A percentile compares a stretch with the other conserved stretches of the same genome.
Evolutionary conservation across 805 yeast genomes (phyloP).

Genomic region (Pichia californica): DNA sequence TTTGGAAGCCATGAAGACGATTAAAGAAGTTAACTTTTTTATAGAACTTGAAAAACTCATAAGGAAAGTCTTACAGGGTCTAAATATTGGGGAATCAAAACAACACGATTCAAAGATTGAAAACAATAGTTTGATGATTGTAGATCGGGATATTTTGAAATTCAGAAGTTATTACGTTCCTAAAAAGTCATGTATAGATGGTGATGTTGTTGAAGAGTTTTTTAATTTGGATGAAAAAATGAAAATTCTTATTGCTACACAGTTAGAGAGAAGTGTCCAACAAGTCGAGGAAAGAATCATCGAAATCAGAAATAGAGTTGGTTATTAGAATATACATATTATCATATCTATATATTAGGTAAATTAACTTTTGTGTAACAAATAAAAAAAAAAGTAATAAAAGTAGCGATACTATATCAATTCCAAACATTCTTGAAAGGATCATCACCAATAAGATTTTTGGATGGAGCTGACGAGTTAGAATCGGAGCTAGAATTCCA

Average conservation of each 20-base stretch:
- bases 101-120: constrained; percentile 31
- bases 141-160: constrained; percentile 61
- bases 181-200: constrained; percentile 70
- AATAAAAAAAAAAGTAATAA: neutral
- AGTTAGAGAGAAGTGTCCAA: constrained; percentile 39
- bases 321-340: constrained; percentile 14
- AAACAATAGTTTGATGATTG: constrained; percentile 27
- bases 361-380: too few species aligned
- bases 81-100: constrained; percentile 20
- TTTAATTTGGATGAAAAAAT: constrained; percentile 29
- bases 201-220: constrained; percentile 72
- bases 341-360: neutral
- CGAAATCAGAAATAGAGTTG: constrained; percentile 42
- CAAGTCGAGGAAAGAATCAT: constrained; percentile 47
- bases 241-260: constrained; percentile 34
- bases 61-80: constrained; percentile 30
- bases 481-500: constrained; percentile 6
- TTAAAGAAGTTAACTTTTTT: constrained; percentile 56
- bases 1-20: constrained; percentile 58
- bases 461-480: neutral
- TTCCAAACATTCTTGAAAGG: constrained; percentile 30
- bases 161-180: constrained; percentile 84
- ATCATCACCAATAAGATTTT: constrained; percentile 19
- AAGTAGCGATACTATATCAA: constrained; percentile 1
- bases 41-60: constrained; percentile 45